Evolutionary conservation across 2,329 filamentous ascomycete species (phyloP).

Genomic region (Pseudogymnoascus sp.): DNA sequence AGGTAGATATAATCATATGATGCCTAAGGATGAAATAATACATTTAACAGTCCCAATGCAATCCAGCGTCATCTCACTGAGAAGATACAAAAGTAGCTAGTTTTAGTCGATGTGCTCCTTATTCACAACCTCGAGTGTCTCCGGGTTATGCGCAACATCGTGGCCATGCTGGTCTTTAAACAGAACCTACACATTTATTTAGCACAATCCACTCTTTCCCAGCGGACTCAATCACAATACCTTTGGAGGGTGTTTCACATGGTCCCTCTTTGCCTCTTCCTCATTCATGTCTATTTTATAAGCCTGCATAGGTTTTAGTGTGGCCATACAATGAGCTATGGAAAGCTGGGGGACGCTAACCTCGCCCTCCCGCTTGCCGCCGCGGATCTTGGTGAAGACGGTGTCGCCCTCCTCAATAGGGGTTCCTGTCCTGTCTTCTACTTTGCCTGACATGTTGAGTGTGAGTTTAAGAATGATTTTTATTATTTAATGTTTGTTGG

Average conservation of each 20-base stretch:
- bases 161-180: slow-evolving; percentile 35
- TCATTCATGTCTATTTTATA: slow-evolving; percentile 32
- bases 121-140: slow-evolving; percentile 28
- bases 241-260: slow-evolving; percentile 37
- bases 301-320: slow-evolving; percentile 22
- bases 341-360: slow-evolving; percentile 16
- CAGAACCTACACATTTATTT: slow-evolving; percentile 25
- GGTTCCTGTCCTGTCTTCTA: slow-evolving; percentile 31
- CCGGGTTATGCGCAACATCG: slow-evolving; percentile 34
- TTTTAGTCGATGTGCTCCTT: slow-evolving; percentile 1
- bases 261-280: slow-evolving; percentile 30
- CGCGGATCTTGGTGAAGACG: slow-evolving; percentile 35
- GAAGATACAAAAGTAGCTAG: not conserved
- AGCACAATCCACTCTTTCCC: not conserved
- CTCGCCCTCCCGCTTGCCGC: slow-evolving; percentile 34
- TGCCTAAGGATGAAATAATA: no score
- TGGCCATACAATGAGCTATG: not conserved
- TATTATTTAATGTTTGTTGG: not conserved
- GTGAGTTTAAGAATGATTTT: not conserved
- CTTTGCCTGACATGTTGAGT: not conserved
- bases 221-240: slow-evolving; percentile 19
- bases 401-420: slow-evolving; percentile 33
- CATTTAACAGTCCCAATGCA: not conserved
- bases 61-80: not conserved
- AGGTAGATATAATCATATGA: not conserved